Conservation (phyloP, 345 rosid species). For the Dipteronia sinensis region DNA sequence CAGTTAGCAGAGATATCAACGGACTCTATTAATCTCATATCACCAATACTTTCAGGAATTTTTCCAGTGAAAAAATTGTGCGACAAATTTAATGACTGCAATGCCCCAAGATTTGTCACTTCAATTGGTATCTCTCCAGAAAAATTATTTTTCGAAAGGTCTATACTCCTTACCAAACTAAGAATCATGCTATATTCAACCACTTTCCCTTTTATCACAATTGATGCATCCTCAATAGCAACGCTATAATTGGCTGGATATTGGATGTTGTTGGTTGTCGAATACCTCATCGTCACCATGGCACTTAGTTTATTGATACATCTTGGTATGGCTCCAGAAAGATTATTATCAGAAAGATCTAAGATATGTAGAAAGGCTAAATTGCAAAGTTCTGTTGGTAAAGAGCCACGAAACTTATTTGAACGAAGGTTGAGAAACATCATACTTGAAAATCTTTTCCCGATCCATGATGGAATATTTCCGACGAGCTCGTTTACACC, state of each 20-base stretch:
- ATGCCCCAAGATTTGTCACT: neutral
- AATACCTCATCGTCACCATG: neutral
- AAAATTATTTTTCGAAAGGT: neutral
- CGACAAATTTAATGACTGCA: slow-evolving; percentile 20
- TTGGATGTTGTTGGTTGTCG: too few relatives aligned
- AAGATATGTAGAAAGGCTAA: slow-evolving; percentile 6
- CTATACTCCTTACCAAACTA: neutral
- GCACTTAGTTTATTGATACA: neutral
- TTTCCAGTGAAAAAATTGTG: neutral
- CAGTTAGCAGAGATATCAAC: slow-evolving; percentile 12
- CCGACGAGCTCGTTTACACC: too few relatives aligned
- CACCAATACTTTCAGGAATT: slow-evolving; percentile 8
- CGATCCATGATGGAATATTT: too few relatives aligned
- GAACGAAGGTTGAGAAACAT: neutral
- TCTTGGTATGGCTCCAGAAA: neutral
- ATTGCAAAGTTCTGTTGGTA: slow-evolving; percentile 17
- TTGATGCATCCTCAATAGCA: neutral
- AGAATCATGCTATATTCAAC: neutral
- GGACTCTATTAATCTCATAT: neutral
- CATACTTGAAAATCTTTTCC: too few relatives aligned
- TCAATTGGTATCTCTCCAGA: neutral
- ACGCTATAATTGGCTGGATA: too few relatives aligned
- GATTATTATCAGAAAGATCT: neutral
- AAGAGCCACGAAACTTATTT: slow-evolving; percentile 23
- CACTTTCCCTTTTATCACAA: neutral